Conservation (phyloP, 805 yeast genomes). For the Ogataea zsoltii region DNA sequence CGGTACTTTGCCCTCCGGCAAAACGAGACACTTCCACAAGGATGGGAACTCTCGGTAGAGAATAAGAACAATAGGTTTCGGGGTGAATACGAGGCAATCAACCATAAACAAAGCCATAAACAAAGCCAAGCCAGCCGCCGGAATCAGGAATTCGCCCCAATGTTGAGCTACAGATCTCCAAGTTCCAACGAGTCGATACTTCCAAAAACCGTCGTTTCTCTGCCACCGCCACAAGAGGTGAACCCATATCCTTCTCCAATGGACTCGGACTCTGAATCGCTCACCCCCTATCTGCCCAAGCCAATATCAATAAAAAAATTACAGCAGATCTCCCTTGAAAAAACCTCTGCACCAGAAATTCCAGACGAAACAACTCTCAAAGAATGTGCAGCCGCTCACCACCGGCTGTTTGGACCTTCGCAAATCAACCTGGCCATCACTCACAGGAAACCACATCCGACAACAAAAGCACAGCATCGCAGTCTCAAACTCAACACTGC, state of each 20-base stretch:
- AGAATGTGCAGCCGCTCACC: slow-evolving; percentile 5
- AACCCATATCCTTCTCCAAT: slow-evolving; percentile 16
- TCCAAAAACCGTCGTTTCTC: neutral
- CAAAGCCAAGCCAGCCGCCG: neutral
- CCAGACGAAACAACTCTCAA: neutral
- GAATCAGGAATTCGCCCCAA: neutral
- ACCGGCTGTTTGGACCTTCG: slow-evolving; percentile 11
- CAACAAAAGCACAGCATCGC: neutral
- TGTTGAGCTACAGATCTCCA: neutral
- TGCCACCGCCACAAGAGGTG: no score
- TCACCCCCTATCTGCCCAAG: slow-evolving; percentile 17
- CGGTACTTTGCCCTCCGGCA: slow-evolving; percentile 22
- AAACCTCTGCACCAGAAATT: neutral
- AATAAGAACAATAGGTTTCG: slow-evolving; percentile 22
- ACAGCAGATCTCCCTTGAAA: slow-evolving; percentile 1
- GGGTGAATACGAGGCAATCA: slow-evolving; percentile 11
- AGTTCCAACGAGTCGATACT: neutral
- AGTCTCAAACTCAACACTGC: neutral
- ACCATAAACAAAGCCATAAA: neutral
- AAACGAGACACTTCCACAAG: slow-evolving; percentile 18
- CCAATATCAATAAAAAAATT: slow-evolving; percentile 13
- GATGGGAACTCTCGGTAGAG: slow-evolving; percentile 20
- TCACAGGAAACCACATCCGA: neutral
- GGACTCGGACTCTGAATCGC: slow-evolving; percentile 14
- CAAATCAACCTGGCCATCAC: slow-evolving; percentile 8